phyloP scores from a whole-genome alignment of 2,329 filamentous ascomycete genomes.

The Geoglossum cookeanum region DNA sequence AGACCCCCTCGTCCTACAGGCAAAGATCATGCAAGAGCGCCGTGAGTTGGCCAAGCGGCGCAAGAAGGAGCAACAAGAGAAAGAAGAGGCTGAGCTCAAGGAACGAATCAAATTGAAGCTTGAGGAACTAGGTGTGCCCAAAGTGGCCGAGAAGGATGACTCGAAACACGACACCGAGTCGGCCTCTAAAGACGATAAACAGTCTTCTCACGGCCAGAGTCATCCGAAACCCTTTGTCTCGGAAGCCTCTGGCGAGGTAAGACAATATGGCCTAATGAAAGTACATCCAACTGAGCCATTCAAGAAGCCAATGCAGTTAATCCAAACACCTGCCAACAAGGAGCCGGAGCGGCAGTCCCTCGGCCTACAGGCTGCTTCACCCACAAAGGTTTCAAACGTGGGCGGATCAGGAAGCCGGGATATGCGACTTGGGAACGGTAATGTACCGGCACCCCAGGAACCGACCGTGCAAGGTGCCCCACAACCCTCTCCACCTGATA shows the following conservation, averaged over 20 bases:
- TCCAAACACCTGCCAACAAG: conserved; percentile 5
- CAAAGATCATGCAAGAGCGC: conserved; percentile 49
- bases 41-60: conserved; percentile 51
- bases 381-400: background rate
- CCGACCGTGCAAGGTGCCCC: background rate
- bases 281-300: conserved; percentile 37
- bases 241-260: conserved; percentile 35
- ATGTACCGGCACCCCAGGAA: background rate
- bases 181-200: conserved; percentile 13
- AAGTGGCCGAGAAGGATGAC: conserved; percentile 33
- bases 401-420: background rate
- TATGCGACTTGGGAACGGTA: background rate
- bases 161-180: conserved; percentile 18
- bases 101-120: conserved; percentile 56
- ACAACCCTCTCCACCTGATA: background rate
- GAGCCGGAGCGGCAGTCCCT: background rate
- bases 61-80: conserved; percentile 46
- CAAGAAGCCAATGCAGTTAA: conserved; percentile 12
- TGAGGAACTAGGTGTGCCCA: conserved; percentile 40
- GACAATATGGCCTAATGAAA: conserved; percentile 44
- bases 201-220: conserved; percentile 28
- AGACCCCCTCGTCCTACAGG: conserved; percentile 45
- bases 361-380: background rate
- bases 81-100: conserved; percentile 51
- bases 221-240: conserved; percentile 39